These are phyloP conservation scores for Aotearoamyces nothofagi DNA, from an alignment of 2,329 filamentous ascomycete species.

Conservation along the genomic window DNA sequence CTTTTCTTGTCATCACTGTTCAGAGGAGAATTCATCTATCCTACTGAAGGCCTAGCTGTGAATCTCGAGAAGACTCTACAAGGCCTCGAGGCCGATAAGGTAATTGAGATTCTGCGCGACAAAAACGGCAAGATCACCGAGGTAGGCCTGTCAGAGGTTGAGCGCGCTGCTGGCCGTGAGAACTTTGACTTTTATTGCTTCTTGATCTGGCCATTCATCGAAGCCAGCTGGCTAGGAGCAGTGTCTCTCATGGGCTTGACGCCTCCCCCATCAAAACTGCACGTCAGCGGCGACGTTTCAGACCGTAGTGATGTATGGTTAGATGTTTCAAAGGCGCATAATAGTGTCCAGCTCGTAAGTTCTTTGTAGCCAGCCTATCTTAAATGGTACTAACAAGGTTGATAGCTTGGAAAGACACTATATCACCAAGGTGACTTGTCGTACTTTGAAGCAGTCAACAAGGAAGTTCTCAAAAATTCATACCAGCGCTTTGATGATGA, in stretches of 20 bases:
- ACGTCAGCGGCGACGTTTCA: no score
- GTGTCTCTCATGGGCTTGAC: constrained; percentile 78
- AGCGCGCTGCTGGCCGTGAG: constrained; percentile 68
- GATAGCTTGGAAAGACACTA: constrained; percentile 77
- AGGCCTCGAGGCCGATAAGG: constrained; percentile 62
- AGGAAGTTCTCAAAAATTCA: constrained; percentile 90
- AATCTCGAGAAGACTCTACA: constrained; percentile 72
- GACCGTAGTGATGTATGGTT: constrained; percentile 55
- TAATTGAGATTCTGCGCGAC: constrained; percentile 53
- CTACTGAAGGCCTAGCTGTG: constrained; percentile 62
- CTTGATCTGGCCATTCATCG: constrained; percentile 95
- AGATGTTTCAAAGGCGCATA: constrained; percentile 61
- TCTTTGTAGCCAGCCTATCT: not conserved
- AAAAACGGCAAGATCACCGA: constrained; percentile 39
- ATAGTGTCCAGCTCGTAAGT: constrained; percentile 64
- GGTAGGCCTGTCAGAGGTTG: constrained; percentile 61
- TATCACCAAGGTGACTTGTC: constrained; percentile 95
- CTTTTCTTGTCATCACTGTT: constrained; percentile 87
- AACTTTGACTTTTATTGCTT: constrained; percentile 99
- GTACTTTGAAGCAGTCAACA: constrained; percentile 98
- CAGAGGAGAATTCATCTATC: constrained; percentile 93
- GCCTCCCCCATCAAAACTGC: constrained; percentile 41
- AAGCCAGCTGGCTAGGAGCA: constrained; percentile 82
- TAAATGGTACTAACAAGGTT: constrained; percentile 10
- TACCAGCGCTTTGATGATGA: constrained; percentile 83